Base-by-base conservation (phyloP, 345 rosid species). In the Eutrema heterophyllum region DNA sequence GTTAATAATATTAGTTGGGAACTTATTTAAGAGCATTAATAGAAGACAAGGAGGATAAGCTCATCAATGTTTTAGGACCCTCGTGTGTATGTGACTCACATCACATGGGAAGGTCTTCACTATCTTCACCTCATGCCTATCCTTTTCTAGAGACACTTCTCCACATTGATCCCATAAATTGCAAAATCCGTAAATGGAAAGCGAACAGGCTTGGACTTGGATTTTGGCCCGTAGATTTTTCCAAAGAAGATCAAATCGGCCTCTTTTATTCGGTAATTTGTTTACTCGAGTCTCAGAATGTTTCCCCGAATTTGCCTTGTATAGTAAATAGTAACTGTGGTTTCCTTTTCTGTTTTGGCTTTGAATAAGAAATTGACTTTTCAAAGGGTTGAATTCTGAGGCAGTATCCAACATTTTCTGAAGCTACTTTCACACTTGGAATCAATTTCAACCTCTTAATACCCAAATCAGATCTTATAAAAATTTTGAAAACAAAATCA, bases 21-120 rank as follows among this genome's bases (percentile, higher is more conserved):
- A 58, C 66, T 49, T 67, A 65, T 64, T 57, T 46, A 46, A 74
- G 33, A 15, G 12, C 79, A 68, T 61, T 41, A 33, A 51, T 24
- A 59, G 54, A 59, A 75, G 72, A 75, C 63, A 58, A 41, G 55
- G 72, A 51, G 2, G 78, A 68, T 59, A 67, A 40, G 62, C 55
- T 74, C 63, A 67, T 74, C 36, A 67, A 49, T 73, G 65, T 51
- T 59, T 67, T 51, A 75, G 62, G 79, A 75, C 73, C 78, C 64
- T 75, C 15, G 41, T 61, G 33, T 61, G 74, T 61, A 75, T 61
- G 35, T 52, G 57, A 75, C 69, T 75, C 69, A 75, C 79, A 75
- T 75, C 69, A 75, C 79, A 75, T 75, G 77, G 53, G 48, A 16
- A 54, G 67, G 70, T 44, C 68, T 67, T 51, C 29, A 30, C 41